Base-by-base conservation (phyloP, 345 rosid genomes). In the Hibiscus mutabilis region DNA sequence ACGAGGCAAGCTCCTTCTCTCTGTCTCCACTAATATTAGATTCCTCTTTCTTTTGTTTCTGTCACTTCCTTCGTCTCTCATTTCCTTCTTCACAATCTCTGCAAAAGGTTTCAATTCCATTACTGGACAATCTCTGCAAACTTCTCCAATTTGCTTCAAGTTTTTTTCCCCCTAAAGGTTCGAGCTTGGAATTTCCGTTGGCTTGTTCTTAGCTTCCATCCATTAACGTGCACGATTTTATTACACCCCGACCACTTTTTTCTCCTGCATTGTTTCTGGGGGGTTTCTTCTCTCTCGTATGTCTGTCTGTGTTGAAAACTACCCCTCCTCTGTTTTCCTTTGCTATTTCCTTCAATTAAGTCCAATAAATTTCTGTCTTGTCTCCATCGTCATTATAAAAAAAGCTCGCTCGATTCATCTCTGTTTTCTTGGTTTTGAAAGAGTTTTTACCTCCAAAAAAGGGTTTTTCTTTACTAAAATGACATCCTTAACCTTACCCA, bases 211-310 rank as follows among this genome's bases (percentile, higher is more conserved):
- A 47, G 59, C 37, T 47, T 53, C 31, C 56, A 19, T 70, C 77
- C 71, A 57, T 78, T 66, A 78, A 75, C 73, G 69, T 62, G 35
- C 75, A 61, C 47, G 77, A 66, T 69, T 77, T 73, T 61, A 74
- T 33, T 40, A 58, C 65, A 58, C 60, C 70, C 40, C 82, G 75
- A 70, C 78, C 22, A 68, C 79, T 73, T 15, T 35, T 65, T 56
- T 55, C 33, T n/a, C 55, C 69, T 57, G 35, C 74, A 44, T 75
- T 67, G 21, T 11, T 64, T 68, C 69, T 73, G 3, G 22, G 74
- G 13, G 21, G 8, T 25, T 58, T 8, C 33, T 42, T 40, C 24
- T 59, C 56, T 40, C 56, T 40, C 33, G 14, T 40, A 40, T 9
- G 44, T 27, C 66, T 57, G 16, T 18, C 27, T 40, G 9, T 5